phyloP scores from a whole-genome alignment of 2,329 filamentous ascomycete species.

The Xylariaceae sp. region DNA sequence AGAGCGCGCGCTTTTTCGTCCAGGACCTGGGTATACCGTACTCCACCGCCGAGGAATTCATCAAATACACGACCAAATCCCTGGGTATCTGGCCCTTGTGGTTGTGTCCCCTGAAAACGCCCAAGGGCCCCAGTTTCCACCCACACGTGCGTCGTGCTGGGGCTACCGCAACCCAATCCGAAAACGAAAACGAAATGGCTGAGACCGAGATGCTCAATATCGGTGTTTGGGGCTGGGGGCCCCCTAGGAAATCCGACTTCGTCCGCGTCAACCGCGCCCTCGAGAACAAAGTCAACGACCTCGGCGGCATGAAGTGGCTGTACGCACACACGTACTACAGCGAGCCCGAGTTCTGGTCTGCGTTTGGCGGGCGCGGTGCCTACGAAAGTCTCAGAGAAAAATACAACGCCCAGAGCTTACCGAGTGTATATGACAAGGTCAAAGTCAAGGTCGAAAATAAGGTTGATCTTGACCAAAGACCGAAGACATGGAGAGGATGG shows the following conservation, averaged over 20 bases:
- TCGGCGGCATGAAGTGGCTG: constrained; percentile 80
- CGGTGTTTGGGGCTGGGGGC: constrained; percentile 78
- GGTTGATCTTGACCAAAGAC: constrained; percentile 41
- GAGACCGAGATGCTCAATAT: constrained; percentile 52
- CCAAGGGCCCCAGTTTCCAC: constrained; percentile 51
- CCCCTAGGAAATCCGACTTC: constrained; percentile 54
- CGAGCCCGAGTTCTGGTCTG: constrained; percentile 65
- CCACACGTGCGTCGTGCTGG: constrained; percentile 40
- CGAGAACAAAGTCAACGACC: constrained; percentile 62
- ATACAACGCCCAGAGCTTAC: constrained; percentile 59
- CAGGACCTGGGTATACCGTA: constrained; percentile 63
- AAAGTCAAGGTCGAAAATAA: constrained; percentile 49
- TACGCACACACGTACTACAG: constrained; percentile 84
- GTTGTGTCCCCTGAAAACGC: constrained; percentile 53
- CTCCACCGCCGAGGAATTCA: constrained; percentile 46
- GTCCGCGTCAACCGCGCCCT: constrained; percentile 65
- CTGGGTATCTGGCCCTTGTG: constrained; percentile 58
- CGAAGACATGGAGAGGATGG: constrained; percentile 39
- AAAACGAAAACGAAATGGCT: constrained; percentile 5
- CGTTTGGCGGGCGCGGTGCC: constrained; percentile 55
- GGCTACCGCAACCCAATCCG: neutral
- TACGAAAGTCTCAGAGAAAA: constrained; percentile 61
- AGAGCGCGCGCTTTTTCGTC: constrained; percentile 61
- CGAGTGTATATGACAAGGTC: constrained; percentile 69
- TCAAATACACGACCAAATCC: constrained; percentile 49